Conservation (phyloP, 225 moss, liverwort and hornwort genomes). For the Sphagnum tenellum region DNA sequence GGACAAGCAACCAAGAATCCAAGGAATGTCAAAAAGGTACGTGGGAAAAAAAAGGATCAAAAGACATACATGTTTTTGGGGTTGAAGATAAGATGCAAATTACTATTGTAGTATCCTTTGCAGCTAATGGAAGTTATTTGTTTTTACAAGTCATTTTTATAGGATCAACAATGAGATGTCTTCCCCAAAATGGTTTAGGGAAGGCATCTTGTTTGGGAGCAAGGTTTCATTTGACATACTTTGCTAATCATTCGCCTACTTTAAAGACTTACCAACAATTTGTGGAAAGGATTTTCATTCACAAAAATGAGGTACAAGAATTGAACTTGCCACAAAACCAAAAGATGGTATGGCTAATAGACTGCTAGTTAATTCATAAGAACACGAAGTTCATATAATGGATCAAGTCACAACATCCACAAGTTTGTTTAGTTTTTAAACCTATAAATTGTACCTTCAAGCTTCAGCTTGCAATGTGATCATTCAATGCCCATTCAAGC, state of each 20-base stretch:
- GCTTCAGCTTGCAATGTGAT: background rate
- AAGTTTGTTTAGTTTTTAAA: background rate
- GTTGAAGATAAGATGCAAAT: background rate
- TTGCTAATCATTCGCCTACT: background rate
- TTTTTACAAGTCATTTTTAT: background rate
- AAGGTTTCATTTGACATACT: background rate
- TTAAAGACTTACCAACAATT: background rate
- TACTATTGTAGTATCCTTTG: background rate
- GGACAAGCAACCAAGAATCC: no score
- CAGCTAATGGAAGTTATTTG: background rate
- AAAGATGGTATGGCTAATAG: background rate
- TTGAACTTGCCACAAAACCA: background rate
- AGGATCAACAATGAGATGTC: background rate
- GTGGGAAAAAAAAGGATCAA: background rate
- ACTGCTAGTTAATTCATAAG: background rate
- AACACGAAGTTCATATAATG: background rate
- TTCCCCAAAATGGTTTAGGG: background rate
- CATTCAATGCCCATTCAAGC: background rate
- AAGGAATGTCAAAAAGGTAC: no score
- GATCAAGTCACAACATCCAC: background rate
- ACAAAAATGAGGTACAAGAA: background rate
- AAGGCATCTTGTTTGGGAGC: background rate
- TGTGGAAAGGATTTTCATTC: background rate
- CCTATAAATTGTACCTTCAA: background rate
- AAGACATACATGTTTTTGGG: background rate